Base-by-base conservation (phyloP, 441 rosid genomes). In the Cnidoscolus chayamansa region DNA sequence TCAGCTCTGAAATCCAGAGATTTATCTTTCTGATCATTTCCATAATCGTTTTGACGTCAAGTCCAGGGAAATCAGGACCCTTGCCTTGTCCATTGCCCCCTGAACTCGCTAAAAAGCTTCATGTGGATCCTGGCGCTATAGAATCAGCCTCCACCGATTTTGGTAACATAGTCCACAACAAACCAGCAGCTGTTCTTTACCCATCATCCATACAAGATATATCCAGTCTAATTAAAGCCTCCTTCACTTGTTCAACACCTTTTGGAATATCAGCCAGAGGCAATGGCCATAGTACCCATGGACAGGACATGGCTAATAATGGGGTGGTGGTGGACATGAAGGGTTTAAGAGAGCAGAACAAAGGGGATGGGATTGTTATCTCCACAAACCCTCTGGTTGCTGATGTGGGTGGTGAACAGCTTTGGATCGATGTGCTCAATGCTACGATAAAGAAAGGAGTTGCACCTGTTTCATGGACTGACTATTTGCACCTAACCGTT, bases 401-500 rank as follows among this genome's bases (percentile, higher is more conserved):
- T 11, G 99, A 94, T 30, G 91, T 89, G 15, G 91, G 92, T 1
- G 93, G 92, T 0, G 96, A 85, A 57, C 80, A 84, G 69, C 78
- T 89, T 10, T 94, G 99, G 99, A 78, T 86, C 43, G 92, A 92
- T 63, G 97, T 92, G 72, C 12, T 94, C 45, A 77, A 80, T 50
- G 83, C 74, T 51, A 74, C 90, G 8, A 4, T 79, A 58, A 54
- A 59, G 47, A 58, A 74, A 55, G 97, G 93, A 15, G 76, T 85
- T 51, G 71, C 96, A 32, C 96, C 99, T 31, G 80, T 83, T 63
- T 83, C 96, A 15, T 94, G 92, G 92, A 92, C 99, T 1, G 99
- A 92, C 66, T 94, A 78, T 68, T 77, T 94, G 85, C 70, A 84
- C 65, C 78, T 94, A 10, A 88, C 85, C 7, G 94, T 92, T 3